Conservation (phyloP, 345 rosid species). For the Chamaenerion angustifolium region DNA sequence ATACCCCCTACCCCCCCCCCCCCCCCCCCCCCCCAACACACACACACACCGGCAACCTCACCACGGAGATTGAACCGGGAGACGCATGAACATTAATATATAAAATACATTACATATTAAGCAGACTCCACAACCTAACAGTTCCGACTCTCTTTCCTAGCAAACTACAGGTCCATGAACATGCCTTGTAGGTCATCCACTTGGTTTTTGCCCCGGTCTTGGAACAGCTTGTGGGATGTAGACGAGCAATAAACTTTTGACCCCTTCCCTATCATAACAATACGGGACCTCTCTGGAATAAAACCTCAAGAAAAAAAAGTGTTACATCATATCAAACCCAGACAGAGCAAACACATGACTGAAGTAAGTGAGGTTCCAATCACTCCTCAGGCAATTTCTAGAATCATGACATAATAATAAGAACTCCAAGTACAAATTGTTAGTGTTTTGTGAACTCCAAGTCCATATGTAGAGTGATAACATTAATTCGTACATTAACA, state of each 20-base stretch:
- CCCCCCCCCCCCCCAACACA: no score
- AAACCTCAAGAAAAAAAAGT: background rate
- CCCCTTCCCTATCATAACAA: constrained; percentile 59
- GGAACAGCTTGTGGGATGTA: constrained; percentile 84
- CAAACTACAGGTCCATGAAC: constrained; percentile 79
- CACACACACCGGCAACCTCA: no score
- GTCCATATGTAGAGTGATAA: no score
- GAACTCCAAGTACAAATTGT: no score
- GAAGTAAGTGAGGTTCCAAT: background rate
- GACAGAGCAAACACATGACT: no score
- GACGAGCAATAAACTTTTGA: constrained; percentile 77
- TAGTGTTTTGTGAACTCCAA: no score
- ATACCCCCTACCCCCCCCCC: no score
- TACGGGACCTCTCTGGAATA: background rate
- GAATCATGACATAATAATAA: background rate
- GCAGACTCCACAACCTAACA: no score
- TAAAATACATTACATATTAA: no score
- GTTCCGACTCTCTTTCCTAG: constrained; percentile 86
- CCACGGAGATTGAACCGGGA: no score
- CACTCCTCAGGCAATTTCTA: background rate
- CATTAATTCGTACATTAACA: no score
- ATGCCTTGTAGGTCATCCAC: constrained; percentile 95
- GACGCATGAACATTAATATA: no score
- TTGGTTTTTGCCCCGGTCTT: constrained; percentile 88
- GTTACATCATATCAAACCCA: background rate